Percentiles rank a stretch among this genome's conserved stretches.
These are phyloP conservation scores for Phytopythium vexans DNA, from an alignment of 352 stramenopile species.

Conservation along the genomic window DNA sequence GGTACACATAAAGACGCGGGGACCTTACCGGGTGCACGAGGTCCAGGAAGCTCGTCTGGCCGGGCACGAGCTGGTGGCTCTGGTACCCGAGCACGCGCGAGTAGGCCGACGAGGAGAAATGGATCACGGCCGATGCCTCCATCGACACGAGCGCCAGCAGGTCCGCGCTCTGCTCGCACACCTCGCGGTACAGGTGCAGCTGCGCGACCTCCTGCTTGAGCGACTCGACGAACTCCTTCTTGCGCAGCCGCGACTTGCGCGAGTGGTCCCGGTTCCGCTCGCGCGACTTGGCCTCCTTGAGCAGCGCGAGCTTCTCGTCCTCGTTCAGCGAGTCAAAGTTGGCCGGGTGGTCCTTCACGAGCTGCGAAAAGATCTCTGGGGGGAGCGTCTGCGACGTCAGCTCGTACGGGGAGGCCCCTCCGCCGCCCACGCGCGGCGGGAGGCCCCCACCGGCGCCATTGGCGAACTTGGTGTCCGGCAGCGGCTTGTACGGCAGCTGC, in stretches of 20 bases:
- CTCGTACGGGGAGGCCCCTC: slow-evolving; percentile 25
- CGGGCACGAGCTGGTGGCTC: slow-evolving; percentile 67
- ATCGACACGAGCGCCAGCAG: slow-evolving; percentile 71
- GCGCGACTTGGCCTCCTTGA: slow-evolving; percentile 83
- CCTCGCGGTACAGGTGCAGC: slow-evolving; percentile 82
- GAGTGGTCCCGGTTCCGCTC: slow-evolving; percentile 95
- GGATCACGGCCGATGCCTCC: slow-evolving; percentile 57
- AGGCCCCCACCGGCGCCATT: slow-evolving; percentile 2
- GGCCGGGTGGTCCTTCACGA: slow-evolving; percentile 77
- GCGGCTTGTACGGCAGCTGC: slow-evolving; percentile 43
- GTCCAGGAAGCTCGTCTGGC: slow-evolving; percentile 79
- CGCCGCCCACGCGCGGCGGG: slow-evolving; percentile 13
- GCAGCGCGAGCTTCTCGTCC: slow-evolving; percentile 69
- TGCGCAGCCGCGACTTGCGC: slow-evolving; percentile 92
- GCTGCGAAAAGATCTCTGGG: slow-evolving; percentile 73
- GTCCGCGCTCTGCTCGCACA: slow-evolving; percentile 80
- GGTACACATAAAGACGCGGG: slow-evolving; percentile 9
- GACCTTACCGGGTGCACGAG: slow-evolving; percentile 67
- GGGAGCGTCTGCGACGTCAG: slow-evolving; percentile 77
- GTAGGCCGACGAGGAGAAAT: slow-evolving; percentile 68
- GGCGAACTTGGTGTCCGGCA: slow-evolving; percentile 13
- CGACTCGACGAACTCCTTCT: slow-evolving; percentile 94
- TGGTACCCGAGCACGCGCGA: slow-evolving; percentile 75
- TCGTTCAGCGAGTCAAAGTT: slow-evolving; percentile 81
- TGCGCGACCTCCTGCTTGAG: slow-evolving; percentile 88